Base-by-base conservation (phyloP, 2,329 filamentous ascomycete species). In the Ciborinia camelliae region DNA sequence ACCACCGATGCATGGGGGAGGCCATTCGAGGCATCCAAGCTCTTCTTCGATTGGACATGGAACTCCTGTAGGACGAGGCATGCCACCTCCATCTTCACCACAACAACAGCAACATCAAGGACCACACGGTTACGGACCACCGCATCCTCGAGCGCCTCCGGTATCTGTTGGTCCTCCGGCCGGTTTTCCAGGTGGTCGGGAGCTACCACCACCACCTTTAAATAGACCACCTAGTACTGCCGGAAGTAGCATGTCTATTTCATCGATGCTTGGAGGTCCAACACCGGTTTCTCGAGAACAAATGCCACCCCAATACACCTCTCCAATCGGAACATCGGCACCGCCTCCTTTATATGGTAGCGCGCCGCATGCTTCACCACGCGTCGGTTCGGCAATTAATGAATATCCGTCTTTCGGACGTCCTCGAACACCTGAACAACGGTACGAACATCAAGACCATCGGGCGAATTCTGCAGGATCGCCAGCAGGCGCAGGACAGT, bases 391-490 rank as follows among this genome's bases (percentile, higher is more conserved):
- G 32, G 77, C 81, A 2, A 79, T 81, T 0, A 76, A 84, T 66
- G 87, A 90, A 23, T 89, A 89, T 69, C 79, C 78, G 60, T 81
- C 83, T 6, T 89, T 84, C 74, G 82, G 88, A 67, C 82, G 89
- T 66, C 89, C 89, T 2, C 86, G 90, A 65, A 92, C 89, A 0
- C 90, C 90, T n/a, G 89, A 92, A 52, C 86, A 87, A 71, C 78
- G 79, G 63, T 85, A 86, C 77, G 80, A 86, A 75, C 68, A 65
- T 55, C 73, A 63, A 71, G 79, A 69, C 75, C 77, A 70, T 73
- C 73, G 68, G 80, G 67, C 78, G 30, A 75, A 72, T 45, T 74
- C 70, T 62, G 72, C 70, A 51, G 72, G 71, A 15, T 76, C 73
- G 39, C 74, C 72, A 30, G 77, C 47, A 77, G 82, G 71, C 78